Base-by-base conservation (phyloP, 2,329 filamentous ascomycete species). In the Sporothrix brunneoviolacea region DNA sequence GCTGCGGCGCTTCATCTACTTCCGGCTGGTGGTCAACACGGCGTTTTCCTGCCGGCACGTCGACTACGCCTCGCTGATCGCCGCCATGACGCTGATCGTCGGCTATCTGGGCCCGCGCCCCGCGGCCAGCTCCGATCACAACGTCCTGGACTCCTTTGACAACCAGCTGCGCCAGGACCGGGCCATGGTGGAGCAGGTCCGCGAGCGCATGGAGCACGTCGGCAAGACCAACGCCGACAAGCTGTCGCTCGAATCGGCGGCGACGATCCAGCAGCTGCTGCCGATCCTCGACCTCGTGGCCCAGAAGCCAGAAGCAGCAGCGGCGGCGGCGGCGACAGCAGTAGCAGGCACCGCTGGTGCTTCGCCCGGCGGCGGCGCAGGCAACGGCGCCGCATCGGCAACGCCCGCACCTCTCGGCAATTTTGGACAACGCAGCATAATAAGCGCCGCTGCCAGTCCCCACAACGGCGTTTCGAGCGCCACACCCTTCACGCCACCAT, bases 11-110 rank as follows among this genome's bases (percentile, higher is more conserved):
- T 80, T 76, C 53, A 58, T 75, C 33, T 55, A 65, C n/a, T 76
- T 76, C 55, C 70, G 74, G 30, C 54, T 60, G 19, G 64, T 65
- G 4, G 67, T 68, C 39, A 60, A 62, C n/a, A 60, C 62, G 2
- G 60, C 66, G 3, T 66, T 65, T 41, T 68, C 68, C 16, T 75
- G 71, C 35, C 72, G 75, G 0, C 73, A 75, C 41, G 65, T 73
- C 16, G 75, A 80, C 60, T 80, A 77, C 55, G 67, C 73, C 2
- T 71, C 72, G 0, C 65, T 79, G 4, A 71, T 78, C 1, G 75
- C 74, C 0, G 68, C 70, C 32, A 73, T 75, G 64, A 72, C 74
- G 0, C 63, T 80, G 3, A 66, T 77, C 22, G 63, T 79, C 0
- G 72, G 72, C 0, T 74, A 80, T 54, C 66, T 79, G 1, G 68